Base-by-base conservation (phyloP, 1,284 basidiomycete species). In the Omphalotus olearius region DNA sequence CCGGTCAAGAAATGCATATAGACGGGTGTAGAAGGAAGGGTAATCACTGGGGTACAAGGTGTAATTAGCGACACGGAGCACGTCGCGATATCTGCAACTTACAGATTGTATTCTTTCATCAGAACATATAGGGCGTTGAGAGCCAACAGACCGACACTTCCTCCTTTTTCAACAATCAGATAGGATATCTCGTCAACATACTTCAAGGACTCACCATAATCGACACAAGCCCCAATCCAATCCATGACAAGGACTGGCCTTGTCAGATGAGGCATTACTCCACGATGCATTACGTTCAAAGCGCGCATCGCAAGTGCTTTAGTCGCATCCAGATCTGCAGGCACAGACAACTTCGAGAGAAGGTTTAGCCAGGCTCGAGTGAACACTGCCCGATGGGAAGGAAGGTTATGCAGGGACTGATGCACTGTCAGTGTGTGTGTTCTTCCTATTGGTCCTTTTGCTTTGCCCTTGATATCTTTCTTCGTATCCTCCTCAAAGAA, bases 61-160 rank as follows among this genome's bases (percentile, higher is more conserved):
- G 23, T 3, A 23, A 17, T 50, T 30, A 42, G 44, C 44, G 33
- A 37, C 20, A 16, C 7, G 37, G 17, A 38, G 45, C 36, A 42
- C 14, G 39, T 28, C 4, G 26, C 18, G 41, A 51, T 38, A 37
- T 38, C 10, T 7, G 7, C 5, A 38, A 75, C 89, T 64, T 60
- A 91, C 93, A 99, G 76, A 63, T 98, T 98, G 67, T 98, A 95
- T 51, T 92, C 83, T 47, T 84, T 88, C 70, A 99, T 98, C 56
- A 99, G 77, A 5, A 88, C 82, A 65, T 94, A 99, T 46, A 99
- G 71, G 0, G 90, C 89, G 62, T 98, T 98, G 59, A 99, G 78
- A 3, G 93, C 93, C 40, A 98, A 74, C 51, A 99, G 76, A 2
- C 93, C 94, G n/a, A 91, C 81, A 0, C 86, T 81, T 1, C 92